Evolutionary conservation across 495 filamentous ascomycete species (phyloP).

Genomic region (Jackrogersella multiformis): DNA sequence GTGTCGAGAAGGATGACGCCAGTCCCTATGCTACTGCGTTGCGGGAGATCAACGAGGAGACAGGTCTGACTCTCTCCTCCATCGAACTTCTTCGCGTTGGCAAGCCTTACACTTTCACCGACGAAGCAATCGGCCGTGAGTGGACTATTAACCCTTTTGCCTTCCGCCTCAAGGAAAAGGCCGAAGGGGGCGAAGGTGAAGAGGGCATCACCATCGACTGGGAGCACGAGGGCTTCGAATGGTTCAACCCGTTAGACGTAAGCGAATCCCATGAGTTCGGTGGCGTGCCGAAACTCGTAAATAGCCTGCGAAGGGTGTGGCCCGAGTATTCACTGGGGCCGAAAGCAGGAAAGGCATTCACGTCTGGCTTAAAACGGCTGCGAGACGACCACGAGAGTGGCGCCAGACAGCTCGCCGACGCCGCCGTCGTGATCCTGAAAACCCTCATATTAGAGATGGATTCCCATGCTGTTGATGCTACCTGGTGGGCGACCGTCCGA

Average conservation of each 20-base stretch:
- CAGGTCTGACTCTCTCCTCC: slow-evolving; percentile 56
- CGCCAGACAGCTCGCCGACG: slow-evolving; percentile 62
- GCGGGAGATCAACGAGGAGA: slow-evolving; percentile 72
- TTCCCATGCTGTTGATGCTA: slow-evolving; percentile 36
- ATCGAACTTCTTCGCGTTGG: slow-evolving; percentile 64
- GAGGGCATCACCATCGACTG: slow-evolving; percentile 64
- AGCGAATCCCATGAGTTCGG: slow-evolving; percentile 52
- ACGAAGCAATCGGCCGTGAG: slow-evolving; percentile 59
- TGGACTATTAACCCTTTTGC: slow-evolving; percentile 73
- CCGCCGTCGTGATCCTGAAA: slow-evolving; percentile 58
- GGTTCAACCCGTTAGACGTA: slow-evolving; percentile 62
- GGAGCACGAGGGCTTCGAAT: slow-evolving; percentile 68
- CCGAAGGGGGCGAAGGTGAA: slow-evolving; percentile 49
- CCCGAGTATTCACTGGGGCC: slow-evolving; percentile 59
- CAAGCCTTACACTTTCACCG: slow-evolving; percentile 66
- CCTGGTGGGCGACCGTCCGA: slow-evolving; percentile 65
- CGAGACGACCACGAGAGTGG: slow-evolving; percentile 65
- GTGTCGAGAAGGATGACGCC: slow-evolving; percentile 61
- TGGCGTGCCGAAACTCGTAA: slow-evolving; percentile 64
- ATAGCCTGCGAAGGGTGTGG: slow-evolving; percentile 66
- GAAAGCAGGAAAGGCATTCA: slow-evolving; percentile 54
- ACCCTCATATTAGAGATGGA: slow-evolving; percentile 49
- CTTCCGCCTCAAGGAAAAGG: slow-evolving; percentile 59
- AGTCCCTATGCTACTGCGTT: slow-evolving; percentile 64
- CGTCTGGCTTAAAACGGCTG: slow-evolving; percentile 56